phyloP scores from a whole-genome alignment of 75 land plant genomes.

The Gnetum montanum region DNA sequence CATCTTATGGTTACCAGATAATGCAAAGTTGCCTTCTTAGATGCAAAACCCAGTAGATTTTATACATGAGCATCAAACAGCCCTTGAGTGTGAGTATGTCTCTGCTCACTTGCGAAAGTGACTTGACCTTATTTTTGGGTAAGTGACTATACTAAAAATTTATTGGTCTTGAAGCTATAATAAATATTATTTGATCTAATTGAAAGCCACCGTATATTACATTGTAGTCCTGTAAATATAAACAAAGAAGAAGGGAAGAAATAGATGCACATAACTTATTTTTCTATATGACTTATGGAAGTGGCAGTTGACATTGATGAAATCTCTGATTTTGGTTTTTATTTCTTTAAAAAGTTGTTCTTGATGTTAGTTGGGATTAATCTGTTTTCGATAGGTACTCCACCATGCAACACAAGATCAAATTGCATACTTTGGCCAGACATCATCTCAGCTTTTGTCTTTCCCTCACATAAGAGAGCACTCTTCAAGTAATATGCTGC shows the following conservation, averaged over 20 bases:
- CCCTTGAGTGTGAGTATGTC: conserved; percentile 95
- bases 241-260: conserved; percentile 94
- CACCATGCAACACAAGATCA: conserved; percentile 89
- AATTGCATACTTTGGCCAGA: conserved; percentile 95
- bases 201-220: too few species aligned
- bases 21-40: conserved; percentile 93
- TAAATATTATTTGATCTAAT: too few species aligned
- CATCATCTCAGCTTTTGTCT: conserved; percentile 87
- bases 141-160: too few species aligned
- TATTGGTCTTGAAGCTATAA: too few species aligned
- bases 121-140: conserved; percentile 99
- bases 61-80: conserved; percentile 88
- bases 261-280: conserved; percentile 79
- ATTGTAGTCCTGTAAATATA: too few species aligned
- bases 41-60: conserved; percentile 80
- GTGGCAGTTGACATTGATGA: conserved; percentile 93
- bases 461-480: conserved; percentile 72
- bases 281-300: conserved; percentile 95
- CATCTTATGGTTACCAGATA: too few species aligned
- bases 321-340: conserved; percentile 81
- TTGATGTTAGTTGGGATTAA: too few species aligned
- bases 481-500: conserved; percentile 71
- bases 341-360: conserved; percentile 55
- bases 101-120: conserved; percentile 92
- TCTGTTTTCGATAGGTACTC: too few species aligned